Evolutionary conservation across 2,329 filamentous ascomycete genomes (phyloP), one percentile per base, ranked within the genome.

Genomic region (Cladosporium sp.): DNA sequence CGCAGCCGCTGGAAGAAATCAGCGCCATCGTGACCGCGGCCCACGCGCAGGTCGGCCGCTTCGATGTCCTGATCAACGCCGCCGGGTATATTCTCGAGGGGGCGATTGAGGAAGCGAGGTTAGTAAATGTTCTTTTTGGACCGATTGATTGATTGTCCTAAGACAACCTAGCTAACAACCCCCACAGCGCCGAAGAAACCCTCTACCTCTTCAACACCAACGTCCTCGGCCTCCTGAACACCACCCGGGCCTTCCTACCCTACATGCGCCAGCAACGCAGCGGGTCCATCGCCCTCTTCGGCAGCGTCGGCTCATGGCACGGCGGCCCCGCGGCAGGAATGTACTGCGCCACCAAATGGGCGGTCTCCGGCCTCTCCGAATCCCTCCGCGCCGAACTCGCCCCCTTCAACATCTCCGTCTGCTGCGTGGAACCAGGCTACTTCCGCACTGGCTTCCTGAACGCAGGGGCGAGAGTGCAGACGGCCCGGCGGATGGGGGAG

Each of bases 381-480:
- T 68, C 70, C 0, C 64, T 80, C 2, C 61, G 62, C 0, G 52
- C 61, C 0, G 78, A 80, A 61, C 61, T 80, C 1, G 59, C 57
- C 53, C 15, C 67, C 3, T 69, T 71, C 20, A 67, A 70, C 0
- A 65, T 76, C 52, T 65, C 75, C 43, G 67, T 65, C 56, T 67
- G 72, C 0, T 60, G 70, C 1, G 63, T 80, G 2, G 77, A 79
- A 53, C 77, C 78, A 0, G 79, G 78, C 0, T 76, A 76, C 51
- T 80, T 81, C 59, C 72, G 78, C 2, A 81, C 77, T 0, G 64
- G 60, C 0, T 75, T 82, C 43, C 67, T 80, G 7, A 70, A 72
- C 47, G 42, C 52, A n/a, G 55, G 53, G 3, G 58, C 51, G 3
- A 51, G 47, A 18, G 34, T 57, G 8, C 43, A 30, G 12, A 57